A percentile compares a stretch with the other conserved stretches of the same genome.
Conservation (phyloP, 2,329 filamentous ascomycete genomes). For the Tolypocladium ophioglossoides region DNA sequence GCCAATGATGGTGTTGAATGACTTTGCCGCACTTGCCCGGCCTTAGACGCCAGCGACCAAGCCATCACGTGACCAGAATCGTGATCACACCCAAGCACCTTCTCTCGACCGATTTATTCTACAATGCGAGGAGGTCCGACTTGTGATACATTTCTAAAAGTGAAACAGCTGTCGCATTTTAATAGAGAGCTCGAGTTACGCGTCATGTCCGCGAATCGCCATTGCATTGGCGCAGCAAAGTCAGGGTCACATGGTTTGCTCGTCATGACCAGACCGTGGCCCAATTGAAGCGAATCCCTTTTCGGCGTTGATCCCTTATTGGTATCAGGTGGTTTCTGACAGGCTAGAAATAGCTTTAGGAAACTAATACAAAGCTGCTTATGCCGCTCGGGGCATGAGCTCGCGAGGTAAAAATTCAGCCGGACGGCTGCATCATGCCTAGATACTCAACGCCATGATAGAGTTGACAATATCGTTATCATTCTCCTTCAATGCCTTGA, state of each 20-base stretch:
- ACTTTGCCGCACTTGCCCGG: constrained; percentile 32
- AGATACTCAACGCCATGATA: constrained; percentile 96
- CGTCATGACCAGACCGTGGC: background rate
- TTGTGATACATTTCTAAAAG: background rate
- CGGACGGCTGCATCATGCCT: constrained; percentile 15
- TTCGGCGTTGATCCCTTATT: background rate
- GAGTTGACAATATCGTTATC: constrained; percentile 99
- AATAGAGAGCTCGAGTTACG: background rate
- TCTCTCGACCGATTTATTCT: background rate
- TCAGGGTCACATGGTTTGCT: background rate
- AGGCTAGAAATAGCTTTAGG: constrained; percentile 6
- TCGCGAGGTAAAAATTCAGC: constrained; percentile 12
- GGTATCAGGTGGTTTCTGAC: background rate
- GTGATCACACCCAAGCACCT: background rate
- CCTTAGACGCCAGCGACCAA: constrained; percentile 14
- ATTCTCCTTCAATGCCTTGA: constrained; percentile 98
- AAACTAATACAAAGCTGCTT: constrained; percentile 19
- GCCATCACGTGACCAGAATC: background rate
- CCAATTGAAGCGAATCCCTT: background rate
- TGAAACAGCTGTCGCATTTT: background rate
- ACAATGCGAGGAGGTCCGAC: background rate
- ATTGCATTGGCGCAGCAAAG: background rate
- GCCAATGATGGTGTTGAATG: constrained; percentile 35
- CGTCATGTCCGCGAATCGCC: background rate
- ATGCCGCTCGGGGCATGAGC: constrained; percentile 13